Evolutionary conservation across 2,329 filamentous ascomycete species (phyloP), one percentile per base, ranked within the genome.

Genomic region (Fusarium sp.): DNA sequence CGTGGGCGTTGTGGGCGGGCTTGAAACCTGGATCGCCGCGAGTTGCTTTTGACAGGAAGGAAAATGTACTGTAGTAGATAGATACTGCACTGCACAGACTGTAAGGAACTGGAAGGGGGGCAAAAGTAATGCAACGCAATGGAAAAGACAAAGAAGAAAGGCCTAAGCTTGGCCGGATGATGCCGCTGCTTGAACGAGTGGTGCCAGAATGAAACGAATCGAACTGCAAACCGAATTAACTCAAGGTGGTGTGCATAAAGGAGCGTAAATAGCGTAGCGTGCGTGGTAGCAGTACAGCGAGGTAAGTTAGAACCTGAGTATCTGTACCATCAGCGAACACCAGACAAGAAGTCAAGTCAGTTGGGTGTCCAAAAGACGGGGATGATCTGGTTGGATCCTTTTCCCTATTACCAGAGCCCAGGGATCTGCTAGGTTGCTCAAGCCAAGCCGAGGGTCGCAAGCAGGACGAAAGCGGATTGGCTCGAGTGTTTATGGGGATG

Each of bases 1-100:
- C 63, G 51, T 47, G 55, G 48, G 53, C 37, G 56, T 63, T 60
- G 63, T 54, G 54, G 46, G 48, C 37, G 57, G 61, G 42, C 55
- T 69, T 74, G 71, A 71, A 74, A 74, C 71, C 55, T 64, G 34
- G 63, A 52, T 61, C 54, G 57, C 61, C 61, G 52, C 45, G 48
- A 61, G 66, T 52, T 52, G 22, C 30, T 34, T 63, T 65, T 56
- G 60, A 61, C 48, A 60, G 54, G 20, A 42, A 55, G 45, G 45
- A 46, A 57, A 57, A 60, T 42, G 42, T 42, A 40, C 34, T 32
- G 55, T 42, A 49, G 45, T 34, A 49, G 59, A 47, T 46, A 65
- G 59, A 47, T 46, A 65, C 34, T 52, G 49, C 34, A 42, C 24
- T 41, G 24, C 40, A 52, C 37, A 25, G 49, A 41, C 24, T 41